A percentile compares a stretch with the other conserved stretches of the same genome.
Evolutionary conservation across 176 grass and related monocot genomes (phyloP).

Genomic region (Coix lacrymajobi): DNA sequence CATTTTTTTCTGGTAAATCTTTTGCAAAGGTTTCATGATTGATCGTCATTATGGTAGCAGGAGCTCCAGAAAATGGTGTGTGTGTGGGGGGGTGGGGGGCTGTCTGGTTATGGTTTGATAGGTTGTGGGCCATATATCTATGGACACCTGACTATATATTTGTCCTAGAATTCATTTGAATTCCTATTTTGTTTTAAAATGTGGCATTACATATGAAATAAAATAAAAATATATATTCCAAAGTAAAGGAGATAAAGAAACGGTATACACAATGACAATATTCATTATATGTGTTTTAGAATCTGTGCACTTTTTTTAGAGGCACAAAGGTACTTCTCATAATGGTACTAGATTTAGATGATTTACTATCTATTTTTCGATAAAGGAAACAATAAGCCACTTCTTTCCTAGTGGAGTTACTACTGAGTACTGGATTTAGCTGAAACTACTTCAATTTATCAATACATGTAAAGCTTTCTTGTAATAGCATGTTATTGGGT

Average conservation of each 20-base stretch:
- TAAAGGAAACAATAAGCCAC: neutral
- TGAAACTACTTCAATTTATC: neutral
- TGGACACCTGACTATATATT: neutral
- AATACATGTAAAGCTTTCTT: neutral
- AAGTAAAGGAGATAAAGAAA: neutral
- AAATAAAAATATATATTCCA: neutral
- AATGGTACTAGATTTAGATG: neutral
- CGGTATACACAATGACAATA: neutral
- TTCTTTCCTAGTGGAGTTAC: neutral
- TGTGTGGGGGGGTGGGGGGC: neutral
- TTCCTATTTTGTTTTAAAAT: neutral
- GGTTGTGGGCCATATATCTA: neutral
- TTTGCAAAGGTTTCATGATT: slow-evolving; percentile 7
- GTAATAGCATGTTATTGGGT: neutral
- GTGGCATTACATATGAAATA: neutral
- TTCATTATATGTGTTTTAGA: neutral
- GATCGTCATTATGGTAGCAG: neutral
- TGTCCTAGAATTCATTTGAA: neutral
- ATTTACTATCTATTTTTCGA: neutral
- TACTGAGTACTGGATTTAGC: neutral
- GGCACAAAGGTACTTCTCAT: neutral
- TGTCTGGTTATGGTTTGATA: neutral
- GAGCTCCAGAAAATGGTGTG: neutral
- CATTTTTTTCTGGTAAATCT: neutral
- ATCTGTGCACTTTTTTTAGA: neutral